Conservation (phyloP, 345 rosid genomes). For the Lepidium didymum region DNA sequence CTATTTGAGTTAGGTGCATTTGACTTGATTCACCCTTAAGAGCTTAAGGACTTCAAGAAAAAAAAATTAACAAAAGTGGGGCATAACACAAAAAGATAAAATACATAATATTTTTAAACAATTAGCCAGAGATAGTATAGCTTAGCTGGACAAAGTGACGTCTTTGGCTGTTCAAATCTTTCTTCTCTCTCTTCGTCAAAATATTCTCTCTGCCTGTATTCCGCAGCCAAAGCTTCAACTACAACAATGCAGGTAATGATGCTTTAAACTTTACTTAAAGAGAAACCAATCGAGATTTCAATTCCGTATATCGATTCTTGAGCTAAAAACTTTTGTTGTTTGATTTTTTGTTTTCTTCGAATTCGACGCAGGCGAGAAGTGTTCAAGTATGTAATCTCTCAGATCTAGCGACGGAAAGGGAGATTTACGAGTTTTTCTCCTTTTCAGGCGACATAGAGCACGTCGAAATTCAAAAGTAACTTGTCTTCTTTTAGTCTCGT, state of each 20-base stretch:
- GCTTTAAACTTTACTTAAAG: not conserved
- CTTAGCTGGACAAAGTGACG: conserved; percentile 4
- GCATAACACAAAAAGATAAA: not conserved
- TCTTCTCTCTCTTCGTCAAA: not conserved
- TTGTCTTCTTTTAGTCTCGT: not conserved
- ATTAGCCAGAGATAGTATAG: not conserved
- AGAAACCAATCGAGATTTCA: not conserved
- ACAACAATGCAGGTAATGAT: conserved; percentile 6
- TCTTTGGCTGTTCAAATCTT: not conserved
- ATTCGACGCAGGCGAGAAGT: conserved; percentile 51
- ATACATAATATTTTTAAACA: not conserved
- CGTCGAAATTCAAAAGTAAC: conserved; percentile 54
- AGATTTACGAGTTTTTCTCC: conserved; percentile 98
- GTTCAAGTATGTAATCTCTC: conserved; percentile 75
- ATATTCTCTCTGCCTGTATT: not conserved
- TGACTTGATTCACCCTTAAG: no score
- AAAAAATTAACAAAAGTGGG: no score
- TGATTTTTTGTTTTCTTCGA: not conserved
- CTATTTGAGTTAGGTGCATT: no score
- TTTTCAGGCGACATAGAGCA: conserved; percentile 86
- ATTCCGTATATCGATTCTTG: not conserved
- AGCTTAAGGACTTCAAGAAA: no score
- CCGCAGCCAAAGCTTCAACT: not conserved
- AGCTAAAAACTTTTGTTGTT: not conserved
- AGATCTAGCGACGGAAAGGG: conserved; percentile 97